phyloP scores from a whole-genome alignment of 345 rosid species.

The Eucalyptus grandis region DNA sequence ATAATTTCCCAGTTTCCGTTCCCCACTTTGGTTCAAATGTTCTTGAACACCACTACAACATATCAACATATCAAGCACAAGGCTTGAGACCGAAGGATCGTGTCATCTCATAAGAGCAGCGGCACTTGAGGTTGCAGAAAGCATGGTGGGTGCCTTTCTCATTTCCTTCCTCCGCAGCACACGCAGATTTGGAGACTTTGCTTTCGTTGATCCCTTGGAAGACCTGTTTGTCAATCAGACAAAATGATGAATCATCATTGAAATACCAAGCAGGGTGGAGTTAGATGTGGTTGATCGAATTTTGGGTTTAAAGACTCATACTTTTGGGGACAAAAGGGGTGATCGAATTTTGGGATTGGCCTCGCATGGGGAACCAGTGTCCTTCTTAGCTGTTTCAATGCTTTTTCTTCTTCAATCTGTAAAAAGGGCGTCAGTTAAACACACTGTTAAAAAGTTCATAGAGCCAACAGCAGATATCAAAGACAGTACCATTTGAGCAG shows the following conservation, averaged over 20 bases:
- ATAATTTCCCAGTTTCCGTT: background rate
- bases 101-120: slow-evolving; percentile 33
- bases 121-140: slow-evolving; percentile 21
- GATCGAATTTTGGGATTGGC: slow-evolving; percentile 76
- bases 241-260: background rate
- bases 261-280: background rate
- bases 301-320: slow-evolving; percentile 16
- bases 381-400: slow-evolving; percentile 76
- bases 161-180: slow-evolving; percentile 28
- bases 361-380: slow-evolving; percentile 90
- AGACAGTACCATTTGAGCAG: slow-evolving; percentile 58
- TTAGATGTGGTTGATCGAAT: slow-evolving; percentile 18
- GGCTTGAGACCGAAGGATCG: background rate
- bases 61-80: background rate
- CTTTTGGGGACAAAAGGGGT: slow-evolving; percentile 83
- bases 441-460: background rate
- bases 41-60: slow-evolving; percentile 44
- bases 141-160: background rate
- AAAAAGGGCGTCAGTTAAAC: background rate
- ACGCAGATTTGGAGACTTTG: slow-evolving; percentile 53
- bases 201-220: slow-evolving; percentile 41
- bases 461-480: background rate
- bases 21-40: slow-evolving; percentile 44
- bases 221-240: slow-evolving; percentile 24
- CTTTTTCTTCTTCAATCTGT: slow-evolving; percentile 90